Evolutionary conservation across 2,329 filamentous ascomycete genomes (phyloP).

Genomic region (Aspergillus nomiae): DNA sequence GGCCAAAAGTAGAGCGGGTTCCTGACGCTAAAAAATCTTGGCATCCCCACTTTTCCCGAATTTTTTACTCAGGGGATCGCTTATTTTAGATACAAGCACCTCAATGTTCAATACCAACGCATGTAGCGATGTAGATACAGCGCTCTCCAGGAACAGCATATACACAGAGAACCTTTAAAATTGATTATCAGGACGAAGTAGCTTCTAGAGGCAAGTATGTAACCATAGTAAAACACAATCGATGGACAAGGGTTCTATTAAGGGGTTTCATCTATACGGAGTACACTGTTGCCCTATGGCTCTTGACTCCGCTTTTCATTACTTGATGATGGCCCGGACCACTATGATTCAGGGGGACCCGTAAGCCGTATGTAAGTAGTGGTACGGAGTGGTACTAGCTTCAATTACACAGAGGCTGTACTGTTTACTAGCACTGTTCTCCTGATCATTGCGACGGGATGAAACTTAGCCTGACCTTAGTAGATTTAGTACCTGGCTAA

Average conservation of each 20-base stretch:
- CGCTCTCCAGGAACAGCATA: neutral
- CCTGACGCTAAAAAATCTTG: constrained; percentile 26
- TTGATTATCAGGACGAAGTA: neutral
- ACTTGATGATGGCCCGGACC: neutral
- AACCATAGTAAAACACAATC: neutral
- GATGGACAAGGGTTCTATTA: neutral
- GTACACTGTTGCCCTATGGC: neutral
- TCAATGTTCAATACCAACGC: neutral
- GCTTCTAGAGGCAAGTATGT: neutral
- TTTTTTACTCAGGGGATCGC: constrained; percentile 18
- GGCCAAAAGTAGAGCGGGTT: constrained; percentile 22
- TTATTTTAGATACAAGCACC: neutral
- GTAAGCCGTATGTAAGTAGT: no score
- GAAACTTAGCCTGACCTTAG: neutral
- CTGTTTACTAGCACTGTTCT: neutral
- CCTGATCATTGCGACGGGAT: neutral
- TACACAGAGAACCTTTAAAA: neutral
- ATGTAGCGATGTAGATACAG: neutral
- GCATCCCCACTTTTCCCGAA: constrained; percentile 5
- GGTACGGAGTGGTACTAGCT: neutral
- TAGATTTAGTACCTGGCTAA: neutral
- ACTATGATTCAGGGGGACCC: neutral
- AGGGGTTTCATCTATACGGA: neutral
- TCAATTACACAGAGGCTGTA: neutral
- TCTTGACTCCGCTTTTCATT: neutral